A percentile compares a stretch with the other conserved stretches of the same genome.
Evolutionary conservation across 2,329 filamentous ascomycete genomes (phyloP).

Genomic region (Aspergillus sp.): DNA sequence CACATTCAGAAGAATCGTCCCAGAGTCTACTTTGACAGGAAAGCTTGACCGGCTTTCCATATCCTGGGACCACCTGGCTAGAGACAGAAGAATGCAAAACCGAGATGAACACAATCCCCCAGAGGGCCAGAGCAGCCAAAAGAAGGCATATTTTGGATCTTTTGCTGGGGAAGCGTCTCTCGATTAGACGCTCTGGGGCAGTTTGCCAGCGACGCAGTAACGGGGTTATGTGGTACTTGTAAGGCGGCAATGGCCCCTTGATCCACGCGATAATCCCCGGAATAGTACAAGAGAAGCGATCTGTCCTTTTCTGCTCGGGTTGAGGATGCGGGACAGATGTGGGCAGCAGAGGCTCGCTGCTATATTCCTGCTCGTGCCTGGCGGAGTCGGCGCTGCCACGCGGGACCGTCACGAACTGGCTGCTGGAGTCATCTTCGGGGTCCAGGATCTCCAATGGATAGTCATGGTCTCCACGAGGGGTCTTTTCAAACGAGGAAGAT

Average conservation of each 20-base stretch:
- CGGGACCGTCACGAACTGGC: constrained; percentile 7
- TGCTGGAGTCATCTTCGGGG: constrained; percentile 2
- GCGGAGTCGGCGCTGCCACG: constrained; percentile 16
- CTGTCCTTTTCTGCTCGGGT: not conserved
- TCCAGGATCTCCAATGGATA: constrained; percentile 3
- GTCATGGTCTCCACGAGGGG: constrained; percentile 1
- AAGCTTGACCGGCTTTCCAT: constrained; percentile 30
- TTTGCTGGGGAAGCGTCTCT: constrained; percentile 21
- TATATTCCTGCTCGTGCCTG: constrained; percentile 7
- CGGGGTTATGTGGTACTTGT: constrained; percentile 29
- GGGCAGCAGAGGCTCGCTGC: constrained; percentile 17
- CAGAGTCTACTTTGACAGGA: constrained; percentile 30
- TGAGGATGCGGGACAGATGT: constrained; percentile 6
- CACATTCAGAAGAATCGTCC: constrained; percentile 45
- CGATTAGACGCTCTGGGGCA: constrained; percentile 26
- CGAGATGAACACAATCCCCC: constrained; percentile 29
- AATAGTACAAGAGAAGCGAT: constrained; percentile 18
- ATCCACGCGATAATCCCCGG: constrained; percentile 21
- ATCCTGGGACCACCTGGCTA: constrained; percentile 25
- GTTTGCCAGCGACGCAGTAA: constrained; percentile 29
- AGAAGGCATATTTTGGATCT: constrained; percentile 21
- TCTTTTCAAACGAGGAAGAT: constrained; percentile 1
- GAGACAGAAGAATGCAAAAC: constrained; percentile 26
- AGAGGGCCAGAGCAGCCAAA: constrained; percentile 20
- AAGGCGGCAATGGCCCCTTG: constrained; percentile 26